These are phyloP conservation scores for Coemansia sp. DNA, from an alignment of 192 early-diverging fungal genomes.

Conservation along the genomic window DNA sequence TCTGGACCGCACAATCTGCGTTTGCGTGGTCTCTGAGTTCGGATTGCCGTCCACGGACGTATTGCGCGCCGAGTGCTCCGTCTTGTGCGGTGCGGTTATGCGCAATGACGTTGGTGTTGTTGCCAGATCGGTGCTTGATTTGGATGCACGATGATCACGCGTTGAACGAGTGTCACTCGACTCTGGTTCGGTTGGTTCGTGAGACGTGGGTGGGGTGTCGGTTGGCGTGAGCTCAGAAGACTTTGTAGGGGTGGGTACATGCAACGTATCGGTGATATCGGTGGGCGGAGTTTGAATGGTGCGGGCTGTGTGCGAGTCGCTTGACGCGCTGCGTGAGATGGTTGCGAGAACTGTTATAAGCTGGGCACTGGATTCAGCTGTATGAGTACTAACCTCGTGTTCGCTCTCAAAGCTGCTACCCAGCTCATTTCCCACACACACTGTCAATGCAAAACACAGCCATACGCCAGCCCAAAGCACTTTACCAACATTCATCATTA, in stretches of 20 bases:
- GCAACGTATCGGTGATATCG: too few relatives aligned
- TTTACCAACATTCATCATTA: neutral
- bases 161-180: neutral
- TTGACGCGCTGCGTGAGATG: neutral
- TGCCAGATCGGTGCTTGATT: neutral
- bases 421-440: neutral
- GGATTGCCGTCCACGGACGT: neutral
- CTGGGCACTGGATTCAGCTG: too few relatives aligned
- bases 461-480: neutral
- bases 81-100: neutral
- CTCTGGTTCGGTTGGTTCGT: neutral
- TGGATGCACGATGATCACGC: neutral
- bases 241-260: too few relatives aligned
- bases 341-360: too few relatives aligned
- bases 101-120: neutral
- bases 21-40: neutral
- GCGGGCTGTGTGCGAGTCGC: neutral
- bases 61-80: neutral
- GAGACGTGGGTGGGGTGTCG: too few relatives aligned
- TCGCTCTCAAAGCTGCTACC: neutral
- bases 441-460: neutral
- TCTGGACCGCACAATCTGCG: neutral
- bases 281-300: neutral
- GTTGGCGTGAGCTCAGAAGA: too few relatives aligned
- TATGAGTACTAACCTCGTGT: too few relatives aligned